These are phyloP conservation scores for Gossypium gossypioides DNA, from an alignment of 441 rosid species.

Conservation along the genomic window DNA sequence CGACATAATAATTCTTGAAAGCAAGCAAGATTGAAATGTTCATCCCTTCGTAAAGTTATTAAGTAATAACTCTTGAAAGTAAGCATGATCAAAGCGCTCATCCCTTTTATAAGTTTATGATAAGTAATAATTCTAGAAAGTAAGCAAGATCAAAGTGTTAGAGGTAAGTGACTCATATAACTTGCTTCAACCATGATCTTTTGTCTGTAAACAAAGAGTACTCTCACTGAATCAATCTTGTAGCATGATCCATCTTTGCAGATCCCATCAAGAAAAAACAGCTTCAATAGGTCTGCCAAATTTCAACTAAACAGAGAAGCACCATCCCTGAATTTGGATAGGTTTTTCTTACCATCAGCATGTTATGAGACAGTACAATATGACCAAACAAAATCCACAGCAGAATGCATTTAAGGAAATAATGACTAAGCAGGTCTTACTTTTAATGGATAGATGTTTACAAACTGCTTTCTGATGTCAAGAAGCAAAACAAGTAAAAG, in stretches of 20 bases:
- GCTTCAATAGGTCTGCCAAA: neutral
- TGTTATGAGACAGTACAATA: neutral
- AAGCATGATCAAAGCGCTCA: neutral
- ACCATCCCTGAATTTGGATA: neutral
- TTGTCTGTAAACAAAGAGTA: neutral
- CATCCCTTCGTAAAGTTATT: too few relatives aligned
- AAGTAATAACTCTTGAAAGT: neutral
- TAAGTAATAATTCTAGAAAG: neutral
- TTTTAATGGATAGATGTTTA: neutral
- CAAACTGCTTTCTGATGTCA: neutral
- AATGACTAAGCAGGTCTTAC: neutral
- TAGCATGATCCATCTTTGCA: neutral
- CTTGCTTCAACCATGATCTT: neutral
- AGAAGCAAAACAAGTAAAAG: neutral
- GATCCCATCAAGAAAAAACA: neutral
- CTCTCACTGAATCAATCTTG: neutral
- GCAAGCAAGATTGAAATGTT: neutral
- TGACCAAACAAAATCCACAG: neutral
- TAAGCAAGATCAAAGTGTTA: neutral
- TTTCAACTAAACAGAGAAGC: neutral
- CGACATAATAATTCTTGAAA: neutral
- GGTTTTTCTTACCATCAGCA: neutral
- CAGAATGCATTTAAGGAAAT: neutral
- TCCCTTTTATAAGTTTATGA: neutral
- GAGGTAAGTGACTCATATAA: neutral